A percentile compares a stretch with the other conserved stretches of the same genome.
These are phyloP conservation scores for Barnettozyma salicaria DNA, from an alignment of 805 yeast genomes.

Conservation along the genomic window DNA sequence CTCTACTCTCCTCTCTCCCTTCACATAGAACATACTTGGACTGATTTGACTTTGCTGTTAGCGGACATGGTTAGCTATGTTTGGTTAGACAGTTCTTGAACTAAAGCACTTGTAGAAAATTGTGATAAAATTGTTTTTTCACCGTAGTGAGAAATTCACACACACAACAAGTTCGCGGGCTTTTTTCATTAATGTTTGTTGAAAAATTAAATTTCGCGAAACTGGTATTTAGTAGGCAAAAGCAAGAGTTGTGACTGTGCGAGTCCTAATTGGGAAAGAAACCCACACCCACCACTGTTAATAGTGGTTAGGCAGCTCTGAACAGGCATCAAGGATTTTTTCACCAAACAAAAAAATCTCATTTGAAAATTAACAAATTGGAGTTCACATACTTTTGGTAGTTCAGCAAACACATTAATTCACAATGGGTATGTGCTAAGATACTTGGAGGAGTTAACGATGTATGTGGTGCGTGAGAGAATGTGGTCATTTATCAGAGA, in stretches of 20 bases:
- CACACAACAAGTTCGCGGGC: too few relatives aligned
- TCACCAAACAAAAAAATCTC: slow-evolving; percentile 14
- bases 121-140: slow-evolving; percentile 25
- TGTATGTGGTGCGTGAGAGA: not conserved
- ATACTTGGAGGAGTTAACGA: not conserved
- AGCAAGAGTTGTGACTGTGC: slow-evolving; percentile 11
- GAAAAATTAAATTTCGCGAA: too few relatives aligned
- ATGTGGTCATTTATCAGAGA: not conserved
- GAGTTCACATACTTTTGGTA: slow-evolving; percentile 4
- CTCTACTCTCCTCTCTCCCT: not conserved
- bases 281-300: too few relatives aligned
- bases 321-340: slow-evolving; percentile 8
- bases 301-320: too few relatives aligned
- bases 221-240: too few relatives aligned
- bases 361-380: slow-evolving; percentile 6
- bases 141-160: too few relatives aligned
- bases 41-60: slow-evolving; percentile 57
- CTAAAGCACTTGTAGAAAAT: slow-evolving; percentile 14
- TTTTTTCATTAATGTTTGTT: too few relatives aligned
- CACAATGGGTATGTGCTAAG: slow-evolving; percentile 38
- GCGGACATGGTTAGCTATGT: slow-evolving; percentile 52
- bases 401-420: slow-evolving; percentile 19
- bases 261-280: slow-evolving; percentile 1
- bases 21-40: slow-evolving; percentile 59
- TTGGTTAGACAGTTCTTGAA: slow-evolving; percentile 8